Evolutionary conservation across 2,329 filamentous ascomycete species (phyloP).

Genomic region (Aureobasidium sp.): DNA sequence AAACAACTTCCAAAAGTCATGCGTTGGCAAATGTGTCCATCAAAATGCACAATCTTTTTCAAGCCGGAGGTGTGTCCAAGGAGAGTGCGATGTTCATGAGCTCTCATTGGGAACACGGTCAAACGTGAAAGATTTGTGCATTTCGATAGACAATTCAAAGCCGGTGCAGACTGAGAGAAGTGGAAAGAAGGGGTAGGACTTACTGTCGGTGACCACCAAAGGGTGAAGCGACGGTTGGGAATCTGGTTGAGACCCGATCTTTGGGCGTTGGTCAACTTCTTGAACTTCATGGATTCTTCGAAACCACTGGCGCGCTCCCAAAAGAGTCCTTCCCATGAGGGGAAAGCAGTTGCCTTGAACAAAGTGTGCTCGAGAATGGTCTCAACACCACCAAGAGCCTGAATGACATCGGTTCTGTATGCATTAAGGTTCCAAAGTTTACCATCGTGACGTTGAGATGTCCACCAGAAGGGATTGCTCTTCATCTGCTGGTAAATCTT

Average conservation of each 20-base stretch:
- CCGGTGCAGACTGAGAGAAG: background rate
- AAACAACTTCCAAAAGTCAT: background rate
- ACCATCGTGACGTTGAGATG: conserved; percentile 95
- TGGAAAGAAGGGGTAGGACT: background rate
- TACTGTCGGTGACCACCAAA: conserved; percentile 84
- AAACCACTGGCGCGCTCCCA: conserved; percentile 60
- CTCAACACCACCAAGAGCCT: conserved; percentile 95
- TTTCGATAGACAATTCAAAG: background rate
- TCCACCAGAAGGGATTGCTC: conserved; percentile 99
- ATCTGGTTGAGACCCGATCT: conserved; percentile 98
- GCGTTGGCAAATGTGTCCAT: background rate
- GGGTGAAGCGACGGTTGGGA: conserved; percentile 96
- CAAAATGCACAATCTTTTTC: background rate
- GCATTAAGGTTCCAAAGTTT: conserved; percentile 98
- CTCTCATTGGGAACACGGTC: background rate
- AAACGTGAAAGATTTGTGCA: background rate
- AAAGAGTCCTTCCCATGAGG: conserved; percentile 96
- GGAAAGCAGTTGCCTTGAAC: conserved; percentile 97
- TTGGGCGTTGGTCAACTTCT: conserved; percentile 98
- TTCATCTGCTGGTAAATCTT: conserved; percentile 99
- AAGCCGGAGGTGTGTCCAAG: background rate
- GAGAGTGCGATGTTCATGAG: background rate
- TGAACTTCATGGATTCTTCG: conserved; percentile 87
- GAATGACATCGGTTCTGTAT: conserved; percentile 97
- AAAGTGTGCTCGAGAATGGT: conserved; percentile 94